phyloP scores from a whole-genome alignment of 192 early-diverging fungal species.

The Coemansia sp. region DNA sequence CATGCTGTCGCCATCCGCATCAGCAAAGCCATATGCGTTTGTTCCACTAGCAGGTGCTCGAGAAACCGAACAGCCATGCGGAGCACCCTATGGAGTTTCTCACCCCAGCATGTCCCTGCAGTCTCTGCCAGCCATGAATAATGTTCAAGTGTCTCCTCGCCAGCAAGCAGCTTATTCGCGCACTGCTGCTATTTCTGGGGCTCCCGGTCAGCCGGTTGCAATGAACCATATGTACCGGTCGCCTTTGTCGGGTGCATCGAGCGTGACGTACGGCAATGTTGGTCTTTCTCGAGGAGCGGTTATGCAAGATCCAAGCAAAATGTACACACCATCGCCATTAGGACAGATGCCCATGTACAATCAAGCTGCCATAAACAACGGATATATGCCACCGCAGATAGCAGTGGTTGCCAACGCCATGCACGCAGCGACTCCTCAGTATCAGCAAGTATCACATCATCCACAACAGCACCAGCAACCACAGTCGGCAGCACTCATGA shows the following conservation, averaged over 20 bases:
- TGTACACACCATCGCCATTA: constrained; percentile 43
- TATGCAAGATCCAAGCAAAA: constrained; percentile 11
- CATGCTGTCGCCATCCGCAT: constrained; percentile 1
- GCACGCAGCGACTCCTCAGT: constrained; percentile 6
- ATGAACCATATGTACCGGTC: constrained; percentile 7
- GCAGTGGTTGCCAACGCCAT: neutral
- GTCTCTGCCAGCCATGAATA: neutral
- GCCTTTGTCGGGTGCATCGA: constrained; percentile 5
- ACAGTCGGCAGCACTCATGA: constrained; percentile 30
- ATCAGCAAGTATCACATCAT: constrained; percentile 3
- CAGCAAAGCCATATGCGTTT: constrained; percentile 3
- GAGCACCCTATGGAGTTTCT: neutral
- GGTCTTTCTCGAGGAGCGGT: constrained; percentile 10
- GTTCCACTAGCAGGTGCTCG: neutral
- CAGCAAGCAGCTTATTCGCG: constrained; percentile 29
- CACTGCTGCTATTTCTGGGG: neutral
- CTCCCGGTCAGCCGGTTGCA: constrained; percentile 1
- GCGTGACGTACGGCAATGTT: constrained; percentile 20
- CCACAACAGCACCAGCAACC: constrained; percentile 8
- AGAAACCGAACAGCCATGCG: neutral
- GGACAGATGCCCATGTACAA: constrained; percentile 23
- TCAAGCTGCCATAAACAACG: constrained; percentile 14
- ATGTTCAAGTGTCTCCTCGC: neutral
- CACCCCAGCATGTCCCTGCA: constrained; percentile 1
- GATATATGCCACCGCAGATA: constrained; percentile 5